Evolutionary conservation across 225 moss, liverwort and hornwort genomes (phyloP), one percentile per base, ranked within the genome.

Genomic region (Polytrichum formosum): DNA sequence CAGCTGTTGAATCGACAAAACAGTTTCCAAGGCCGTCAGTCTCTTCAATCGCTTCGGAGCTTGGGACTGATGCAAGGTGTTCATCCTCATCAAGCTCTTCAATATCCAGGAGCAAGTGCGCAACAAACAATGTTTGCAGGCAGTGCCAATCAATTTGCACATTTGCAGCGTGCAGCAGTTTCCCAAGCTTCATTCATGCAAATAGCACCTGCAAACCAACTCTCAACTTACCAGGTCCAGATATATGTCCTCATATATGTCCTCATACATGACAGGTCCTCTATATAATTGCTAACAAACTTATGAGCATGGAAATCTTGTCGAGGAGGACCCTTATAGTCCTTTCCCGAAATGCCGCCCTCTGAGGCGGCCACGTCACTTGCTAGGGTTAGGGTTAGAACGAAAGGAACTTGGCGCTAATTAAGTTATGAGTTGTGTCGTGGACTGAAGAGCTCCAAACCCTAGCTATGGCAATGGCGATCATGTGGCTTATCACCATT

Each of bases 191-290:
- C 83, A 17, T 76, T 78, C 54, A 23, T 87, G 76, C 86, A 83
- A 64, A 81, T 87, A 74, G 63, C 74, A 29, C 72, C 81, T 54
- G 74, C 72, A n/a, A 81, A 78, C 71, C 83, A 72, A 56, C 66
- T 87, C 21, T 79, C 87, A 53, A 20, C 76, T n/a, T 84, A 87
- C 53, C 87, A 87, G 72, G 74, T 81, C 64, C 87, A 87, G 83
- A 81, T 83, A 54, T 70, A 31, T 72, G 61, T 54, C 5, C 18
- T 72, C 33, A 6, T 56, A 26, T 55, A 63, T 63, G 31, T 26
- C 30, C 17, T 37, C n/a, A n/a, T n/a, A n/a, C n/a, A n/a, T n/a
- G n/a, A n/a, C n/a, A n/a, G n/a, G 37, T 37, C 37, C 37, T 2
- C 10, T 6, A 2, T 10, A 10, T 2, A 13, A 37, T 13, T 2